A percentile compares a stretch with the other conserved stretches of the same genome.
Conservation (phyloP, 345 rosid genomes). For the Pugionium dolabratum region DNA sequence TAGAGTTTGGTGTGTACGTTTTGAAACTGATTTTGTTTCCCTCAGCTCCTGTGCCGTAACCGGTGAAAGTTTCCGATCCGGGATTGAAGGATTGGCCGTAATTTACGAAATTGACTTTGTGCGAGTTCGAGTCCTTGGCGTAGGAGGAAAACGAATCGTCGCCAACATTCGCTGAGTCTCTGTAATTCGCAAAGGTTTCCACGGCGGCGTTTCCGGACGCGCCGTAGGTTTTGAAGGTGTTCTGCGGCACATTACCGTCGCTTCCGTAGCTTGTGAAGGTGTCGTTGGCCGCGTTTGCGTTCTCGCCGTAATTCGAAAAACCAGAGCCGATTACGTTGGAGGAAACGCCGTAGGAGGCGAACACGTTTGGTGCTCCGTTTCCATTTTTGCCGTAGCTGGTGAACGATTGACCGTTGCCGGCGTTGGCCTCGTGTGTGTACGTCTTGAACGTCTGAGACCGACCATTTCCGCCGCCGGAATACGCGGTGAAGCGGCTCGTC, state of each 20-base stretch:
- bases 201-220: constrained; percentile 48
- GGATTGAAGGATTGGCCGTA: constrained; percentile 61
- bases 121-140: constrained; percentile 53
- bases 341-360: constrained; percentile 53
- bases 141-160: constrained; percentile 67
- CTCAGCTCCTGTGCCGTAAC: constrained; percentile 53
- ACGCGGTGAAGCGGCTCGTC: constrained; percentile 57
- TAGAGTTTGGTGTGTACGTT: constrained; percentile 51
- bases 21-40: constrained; percentile 49
- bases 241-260: constrained; percentile 63
- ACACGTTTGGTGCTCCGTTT: constrained; percentile 57
- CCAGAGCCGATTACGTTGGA: constrained; percentile 69
- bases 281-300: constrained; percentile 56
- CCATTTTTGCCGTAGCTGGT: constrained; percentile 69
- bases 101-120: constrained; percentile 47
- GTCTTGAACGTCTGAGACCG: constrained; percentile 51
- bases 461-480: constrained; percentile 54
- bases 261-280: constrained; percentile 68
- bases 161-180: constrained; percentile 61
- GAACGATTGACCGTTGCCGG: constrained; percentile 59
- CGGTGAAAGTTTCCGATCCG: constrained; percentile 58
- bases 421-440: constrained; percentile 55
- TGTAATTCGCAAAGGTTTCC: constrained; percentile 55
- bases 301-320: constrained; percentile 65
- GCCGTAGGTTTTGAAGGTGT: constrained; percentile 65